Percentiles rank a stretch among this genome's conserved stretches.
Conservation (phyloP, 202 grass and related monocot genomes). For the Alloteropsis angusta region DNA sequence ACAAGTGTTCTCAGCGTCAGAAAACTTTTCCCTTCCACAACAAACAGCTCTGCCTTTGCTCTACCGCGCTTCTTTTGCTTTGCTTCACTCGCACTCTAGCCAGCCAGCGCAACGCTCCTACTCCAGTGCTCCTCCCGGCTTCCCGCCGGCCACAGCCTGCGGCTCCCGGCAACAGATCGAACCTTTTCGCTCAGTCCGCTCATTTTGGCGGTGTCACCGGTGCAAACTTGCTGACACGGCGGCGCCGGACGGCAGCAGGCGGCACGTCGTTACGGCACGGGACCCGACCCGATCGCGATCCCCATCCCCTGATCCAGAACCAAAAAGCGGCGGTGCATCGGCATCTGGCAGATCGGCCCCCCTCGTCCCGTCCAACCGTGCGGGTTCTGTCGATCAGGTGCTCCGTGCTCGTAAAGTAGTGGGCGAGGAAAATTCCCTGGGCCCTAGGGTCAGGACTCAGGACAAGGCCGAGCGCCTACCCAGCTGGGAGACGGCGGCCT, state of each 20-base stretch:
- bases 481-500: conserved; percentile 4
- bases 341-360: background rate
- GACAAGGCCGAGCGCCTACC: background rate
- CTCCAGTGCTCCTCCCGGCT: too few species aligned
- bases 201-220: background rate
- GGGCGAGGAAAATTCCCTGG: conserved; percentile 23
- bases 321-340: background rate
- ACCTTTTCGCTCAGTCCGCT: background rate
- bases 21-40: too few species aligned
- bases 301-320: conserved; percentile 4
- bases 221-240: background rate
- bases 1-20: too few species aligned
- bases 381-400: background rate
- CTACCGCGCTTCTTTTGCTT: too few species aligned
- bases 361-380: background rate
- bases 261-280: background rate
- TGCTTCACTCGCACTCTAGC: too few species aligned
- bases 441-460: background rate
- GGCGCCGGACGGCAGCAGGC: background rate
- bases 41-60: too few species aligned
- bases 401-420: conserved; percentile 1
- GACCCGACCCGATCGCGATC: background rate
- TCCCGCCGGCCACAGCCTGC: background rate
- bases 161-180: background rate
- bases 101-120: too few species aligned